A percentile compares a stretch with the other conserved stretches of the same genome.
These are phyloP conservation scores for Pleurotus tuoliensis DNA, from an alignment of 768 basidiomycete genomes.

Conservation along the genomic window DNA sequence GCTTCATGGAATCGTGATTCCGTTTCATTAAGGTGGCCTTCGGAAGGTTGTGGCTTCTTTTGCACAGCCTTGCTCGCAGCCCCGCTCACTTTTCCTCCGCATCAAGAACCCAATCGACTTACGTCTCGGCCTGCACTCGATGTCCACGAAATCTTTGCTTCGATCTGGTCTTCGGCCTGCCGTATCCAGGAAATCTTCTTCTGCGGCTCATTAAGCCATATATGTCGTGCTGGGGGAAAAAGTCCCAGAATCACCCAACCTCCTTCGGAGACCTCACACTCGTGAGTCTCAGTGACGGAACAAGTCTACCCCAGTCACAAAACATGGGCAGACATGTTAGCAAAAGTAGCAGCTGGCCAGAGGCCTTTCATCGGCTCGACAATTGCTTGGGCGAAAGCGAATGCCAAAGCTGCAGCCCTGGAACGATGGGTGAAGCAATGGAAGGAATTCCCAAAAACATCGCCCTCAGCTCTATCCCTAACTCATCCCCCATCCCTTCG, in stretches of 20 bases:
- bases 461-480: too few relatives aligned
- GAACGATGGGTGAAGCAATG: too few relatives aligned
- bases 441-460: too few relatives aligned
- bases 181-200: background rate
- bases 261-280: background rate
- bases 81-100: constrained; percentile 2
- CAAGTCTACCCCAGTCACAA: too few relatives aligned
- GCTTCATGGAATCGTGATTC: background rate
- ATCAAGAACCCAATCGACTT: background rate
- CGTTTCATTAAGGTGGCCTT: background rate
- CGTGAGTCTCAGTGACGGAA: background rate
- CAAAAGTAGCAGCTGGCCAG: too few relatives aligned
- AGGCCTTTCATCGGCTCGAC: too few relatives aligned
- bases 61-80: background rate
- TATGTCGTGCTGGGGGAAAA: background rate
- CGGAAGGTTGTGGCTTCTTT: constrained; percentile 3
- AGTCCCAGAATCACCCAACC: background rate
- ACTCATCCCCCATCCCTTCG: too few relatives aligned
- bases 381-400: too few relatives aligned
- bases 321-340: too few relatives aligned
- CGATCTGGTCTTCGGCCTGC: background rate
- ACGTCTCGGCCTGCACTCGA: background rate
- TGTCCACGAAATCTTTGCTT: background rate
- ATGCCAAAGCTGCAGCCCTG: too few relatives aligned
- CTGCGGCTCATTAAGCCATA: constrained; percentile 4